Evolutionary conservation across 164 flowering plant genomes (phyloP), one percentile per base, ranked within the genome.

Genomic region (Vitis rupestris): DNA sequence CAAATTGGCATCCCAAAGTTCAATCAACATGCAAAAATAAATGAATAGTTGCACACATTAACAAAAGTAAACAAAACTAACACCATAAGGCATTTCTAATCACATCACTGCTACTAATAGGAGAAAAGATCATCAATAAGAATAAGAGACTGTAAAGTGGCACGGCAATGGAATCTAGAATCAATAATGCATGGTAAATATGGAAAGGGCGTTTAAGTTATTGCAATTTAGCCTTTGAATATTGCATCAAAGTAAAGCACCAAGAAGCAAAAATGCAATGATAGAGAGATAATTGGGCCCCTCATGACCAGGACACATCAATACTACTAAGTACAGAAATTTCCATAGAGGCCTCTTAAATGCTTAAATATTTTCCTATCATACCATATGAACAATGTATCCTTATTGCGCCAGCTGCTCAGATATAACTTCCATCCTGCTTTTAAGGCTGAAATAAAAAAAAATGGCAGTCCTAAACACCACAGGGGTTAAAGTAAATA

Each of bases 361-460:
- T 68, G 67, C 80, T 73, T 79, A 80, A 72, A 86, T 72, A 75
- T 70, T 80, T 79, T 82, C 96, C 96, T 82, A 85, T 80, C 96
- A 85, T 94, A 87, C 92, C 94, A 86, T 90, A 86, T 79, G 67
- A 73, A 80, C 62, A 80, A 74, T 64, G 79, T 56, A 74, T 81
- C 81, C 68, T 74, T 81, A 80, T 58, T 48, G 81, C 77, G 76
- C 84, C 87, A 75, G 87, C 94, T 79, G 90, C 91, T 82, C 82
- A 84, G 81, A 78, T 69, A 82, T 72, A 79, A 86, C 79, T 79
- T 77, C 86, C 83, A 79, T 83, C 84, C 85, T 80, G 90, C 93
- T 83, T 84, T 75, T 74, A 81, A 77, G 66, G 88, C 94, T 89
- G 91, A 86, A 87, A 85, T 79, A 83, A 72, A 77, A 71, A 79